phyloP scores from a whole-genome alignment of 2,329 filamentous ascomycete genomes.

The Chrysosporium queenslandicum region DNA sequence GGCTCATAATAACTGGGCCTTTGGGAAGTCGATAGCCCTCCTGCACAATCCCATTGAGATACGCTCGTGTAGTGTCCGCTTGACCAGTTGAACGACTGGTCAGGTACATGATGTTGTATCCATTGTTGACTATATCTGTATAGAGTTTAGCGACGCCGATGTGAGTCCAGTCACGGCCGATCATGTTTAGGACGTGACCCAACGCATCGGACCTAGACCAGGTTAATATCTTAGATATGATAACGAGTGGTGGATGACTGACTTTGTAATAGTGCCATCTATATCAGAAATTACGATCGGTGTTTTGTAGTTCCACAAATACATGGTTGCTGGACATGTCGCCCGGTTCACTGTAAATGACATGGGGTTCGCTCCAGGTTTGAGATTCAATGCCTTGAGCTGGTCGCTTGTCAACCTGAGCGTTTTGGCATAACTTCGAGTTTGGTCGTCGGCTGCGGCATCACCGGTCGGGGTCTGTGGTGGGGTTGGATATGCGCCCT shows the following conservation, averaged over 20 bases:
- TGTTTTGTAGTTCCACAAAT: slow-evolving; percentile 79
- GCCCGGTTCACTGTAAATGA: slow-evolving; percentile 94
- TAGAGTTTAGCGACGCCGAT: slow-evolving; percentile 94
- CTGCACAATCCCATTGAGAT: slow-evolving; percentile 80
- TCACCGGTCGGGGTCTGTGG: slow-evolving; percentile 44
- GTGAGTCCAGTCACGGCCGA: slow-evolving; percentile 96
- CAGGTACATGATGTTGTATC: slow-evolving; percentile 97
- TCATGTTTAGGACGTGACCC: slow-evolving; percentile 90
- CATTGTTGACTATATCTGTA: slow-evolving; percentile 86
- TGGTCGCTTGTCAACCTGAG: slow-evolving; percentile 90
- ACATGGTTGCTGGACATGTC: slow-evolving; percentile 86
- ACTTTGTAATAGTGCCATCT: slow-evolving; percentile 95
- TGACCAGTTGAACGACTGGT: slow-evolving; percentile 90
- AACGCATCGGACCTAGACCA: slow-evolving; percentile 62
- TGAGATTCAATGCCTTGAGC: slow-evolving; percentile 72
- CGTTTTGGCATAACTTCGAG: slow-evolving; percentile 91
- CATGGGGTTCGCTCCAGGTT: slow-evolving; percentile 81
- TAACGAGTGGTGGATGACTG: slow-evolving; percentile 17
- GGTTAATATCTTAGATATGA: slow-evolving; percentile 17
- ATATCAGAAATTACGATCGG: slow-evolving; percentile 98
- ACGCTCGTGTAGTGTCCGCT: slow-evolving; percentile 79
- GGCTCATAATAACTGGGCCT: slow-evolving; percentile 88
- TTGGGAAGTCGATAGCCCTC: slow-evolving; percentile 76
- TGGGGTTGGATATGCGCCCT: slow-evolving; percentile 54
- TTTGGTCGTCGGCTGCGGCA: slow-evolving; percentile 52